A percentile compares a stretch with the other conserved stretches of the same genome.
phyloP scores from a whole-genome alignment of 306 rosid species.

The Trifolium fragiferum region DNA sequence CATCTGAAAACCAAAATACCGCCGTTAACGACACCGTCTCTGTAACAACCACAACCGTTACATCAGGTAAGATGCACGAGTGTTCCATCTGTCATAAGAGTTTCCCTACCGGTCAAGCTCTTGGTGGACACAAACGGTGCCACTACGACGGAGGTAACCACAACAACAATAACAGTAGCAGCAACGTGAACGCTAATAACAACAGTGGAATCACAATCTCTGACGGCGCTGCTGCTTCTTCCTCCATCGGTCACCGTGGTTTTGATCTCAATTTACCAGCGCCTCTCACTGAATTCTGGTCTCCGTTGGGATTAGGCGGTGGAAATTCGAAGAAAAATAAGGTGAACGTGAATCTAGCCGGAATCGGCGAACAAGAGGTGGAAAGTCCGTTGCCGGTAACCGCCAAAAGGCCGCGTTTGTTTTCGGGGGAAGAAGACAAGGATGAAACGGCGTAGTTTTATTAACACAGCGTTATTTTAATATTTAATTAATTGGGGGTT shows the following conservation, averaged over 20 bases:
- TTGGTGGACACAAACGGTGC: conserved; percentile 97
- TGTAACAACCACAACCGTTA: not conserved
- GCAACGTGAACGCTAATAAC: conserved; percentile 39
- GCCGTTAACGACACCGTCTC: conserved; percentile 24
- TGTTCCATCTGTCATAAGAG: conserved; percentile 88
- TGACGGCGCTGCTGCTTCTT: conserved; percentile 60
- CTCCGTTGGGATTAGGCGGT: conserved; percentile 34
- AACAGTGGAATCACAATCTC: conserved; percentile 54
- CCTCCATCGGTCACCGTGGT: conserved; percentile 58
- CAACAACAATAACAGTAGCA: conserved; percentile 11
- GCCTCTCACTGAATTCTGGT: conserved; percentile 61
- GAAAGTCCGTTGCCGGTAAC: conserved; percentile 75
- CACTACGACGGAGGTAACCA: conserved; percentile 80
- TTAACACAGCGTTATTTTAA: not conserved
- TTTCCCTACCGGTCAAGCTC: conserved; percentile 87
- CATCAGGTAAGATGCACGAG: conserved; percentile 59
- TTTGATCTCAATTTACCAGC: conserved; percentile 90
- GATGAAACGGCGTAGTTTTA: conserved; percentile 34
- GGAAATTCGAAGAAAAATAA: conserved; percentile 31
- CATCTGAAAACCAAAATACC: conserved; percentile 31
- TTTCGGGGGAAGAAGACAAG: conserved; percentile 11
- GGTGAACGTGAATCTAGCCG: not conserved
- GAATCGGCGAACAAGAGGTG: conserved; percentile 71
- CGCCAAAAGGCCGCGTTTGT: conserved; percentile 68
- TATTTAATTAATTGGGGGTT: conserved; percentile 2